Evolutionary conservation across 768 basidiomycete species (phyloP), one percentile per base, ranked within the genome.

Genomic region (Tephrocybe rancida): DNA sequence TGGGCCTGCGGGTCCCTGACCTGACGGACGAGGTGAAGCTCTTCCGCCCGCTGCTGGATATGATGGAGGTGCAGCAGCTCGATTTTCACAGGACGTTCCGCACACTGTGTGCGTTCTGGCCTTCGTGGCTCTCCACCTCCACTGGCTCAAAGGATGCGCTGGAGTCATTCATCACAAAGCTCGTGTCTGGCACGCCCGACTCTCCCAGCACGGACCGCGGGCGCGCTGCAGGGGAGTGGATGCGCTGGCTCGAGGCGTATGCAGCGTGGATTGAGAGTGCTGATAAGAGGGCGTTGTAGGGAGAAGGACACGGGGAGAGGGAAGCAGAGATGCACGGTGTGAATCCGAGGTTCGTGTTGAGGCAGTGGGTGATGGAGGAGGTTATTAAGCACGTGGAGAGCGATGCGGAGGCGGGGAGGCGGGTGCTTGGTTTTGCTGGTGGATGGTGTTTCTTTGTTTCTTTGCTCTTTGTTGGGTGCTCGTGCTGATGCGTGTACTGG

Each of bases 321-420:
- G 69, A 75, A 53, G 68, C 63, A 13, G 83, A 76, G 30, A 80
- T 83, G 73, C 78, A 74, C 55, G 67, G 57, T 21, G 84, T 78
- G 25, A 99, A 99, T 66, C 97, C 97, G 16, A 78, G 95, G 30
- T 98, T 99, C 69, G 86, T 96, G 29, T 70, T 98, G 54, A 77
- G 97, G 55, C 97, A 98, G 70, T 98, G 97, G 97, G 73, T 98
- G 8, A 76, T 99, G 29, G 95, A 98, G 67, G 95, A 98, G 64
- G 87, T 92, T 21, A 98, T 98, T 64, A 70, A 72, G 56, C 81
- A 81, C 58, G 81, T 93, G 1, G 90, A 94, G 64, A 70, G 71
- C 54, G 89, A 94, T 61, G 65, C 74, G 9, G 73, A 75, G 21
- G 80, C 72, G 54, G 89, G 88, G 44, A 86, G 84, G 72, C 74